Base-by-base conservation (phyloP, 2,329 filamentous ascomycete species). In the Anisogramma anomala region DNA sequence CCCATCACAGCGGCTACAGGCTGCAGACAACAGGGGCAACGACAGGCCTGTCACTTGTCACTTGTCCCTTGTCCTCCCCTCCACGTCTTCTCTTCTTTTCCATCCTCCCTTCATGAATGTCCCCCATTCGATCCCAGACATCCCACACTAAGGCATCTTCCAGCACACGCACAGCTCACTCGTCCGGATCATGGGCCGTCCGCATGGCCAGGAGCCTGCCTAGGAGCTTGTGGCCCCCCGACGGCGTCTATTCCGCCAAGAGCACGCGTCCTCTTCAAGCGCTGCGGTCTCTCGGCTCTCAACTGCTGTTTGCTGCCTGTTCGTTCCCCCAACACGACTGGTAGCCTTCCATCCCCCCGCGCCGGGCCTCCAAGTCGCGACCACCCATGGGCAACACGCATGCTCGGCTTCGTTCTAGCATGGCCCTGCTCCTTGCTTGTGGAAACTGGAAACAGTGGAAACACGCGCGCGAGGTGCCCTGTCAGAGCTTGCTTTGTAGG, bases 401-500 rank as follows among this genome's bases (percentile, higher is more conserved):
- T 50, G 43, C 50, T 49, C 49, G 52, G 52, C 49, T 48, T 49
- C 47, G 36, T 48, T 45, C 34, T 31, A 39, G 37, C 28, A 35
- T 40, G 36, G 44, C 45, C 37, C 41, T 45, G 35, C 43, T 42
- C 39, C 49, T 48, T 46, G 41, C 49, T 35, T 45, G 32, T 23
- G 15, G 38, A 41, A 34, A 41, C 38, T n/a, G n/a, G n/a, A n/a
- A n/a, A n/a, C n/a, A n/a, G 32, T 23, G 15, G 38, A 41, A 34
- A 41, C 38, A 43, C 43, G 36, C 40, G 36, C 39, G 15, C 10
- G 9, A 15, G 19, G 30, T 30, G 22, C 28, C 28, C 27, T 36
- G 28, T 39, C 41, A 41, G 27, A 41, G 20, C 42, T 36, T 44
- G 19, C 3, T 36, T 38, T 28, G 36, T 41, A 32, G 38, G 35